Base-by-base conservation (phyloP, 148 eudicot genomes). In the Cornus controversa region DNA sequence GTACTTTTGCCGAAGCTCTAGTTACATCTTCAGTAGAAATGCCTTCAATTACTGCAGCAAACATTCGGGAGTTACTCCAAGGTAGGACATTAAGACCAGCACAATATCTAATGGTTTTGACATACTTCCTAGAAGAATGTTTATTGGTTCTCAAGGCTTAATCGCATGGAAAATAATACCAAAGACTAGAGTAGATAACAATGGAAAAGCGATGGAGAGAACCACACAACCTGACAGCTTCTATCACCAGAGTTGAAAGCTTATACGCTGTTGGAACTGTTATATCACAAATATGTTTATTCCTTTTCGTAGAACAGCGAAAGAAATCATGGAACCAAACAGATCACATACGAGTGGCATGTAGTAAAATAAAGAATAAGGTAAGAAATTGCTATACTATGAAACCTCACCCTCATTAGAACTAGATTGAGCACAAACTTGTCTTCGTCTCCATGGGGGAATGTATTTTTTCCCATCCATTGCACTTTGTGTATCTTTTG, bases 371-470 rank as follows among this genome's bases (percentile, higher is more conserved):
- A 47, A 45, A 65, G 28, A 64, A 65, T 36, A 50, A 26, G 24
- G 16, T 20, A 26, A 66, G 45, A 45, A 27, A 66, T 50, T 68
- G 9, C 8, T 29, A 54, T 15, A 10, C 54, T 31, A 57, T 50
- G 18, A 50, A 50, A 50, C 57, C 57, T 50, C 57, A 50, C 57
- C 57, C 57, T 50, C 57, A 50, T 50, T 13, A 16, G 57, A 50
- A 50, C 57, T 50, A 11, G 57, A 50, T 50, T 72, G 65, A 76
- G 81, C 73, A 63, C 71, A 66, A 62, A 82, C 29, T 54, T 69
- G 76, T 76, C 80, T 82, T 83, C 83, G 76, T 76, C 82, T 82
- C 85, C 85, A 79, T 23, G 73, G 69, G 63, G 70, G 66, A 26
- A 37, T 76, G 8, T 71, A 54, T 60, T 78, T 73, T 54, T 74